A percentile compares a stretch with the other conserved stretches of the same genome.
Conservation (phyloP, 2,329 filamentous ascomycete genomes). For the Fusarium pseudoanthophilum region DNA sequence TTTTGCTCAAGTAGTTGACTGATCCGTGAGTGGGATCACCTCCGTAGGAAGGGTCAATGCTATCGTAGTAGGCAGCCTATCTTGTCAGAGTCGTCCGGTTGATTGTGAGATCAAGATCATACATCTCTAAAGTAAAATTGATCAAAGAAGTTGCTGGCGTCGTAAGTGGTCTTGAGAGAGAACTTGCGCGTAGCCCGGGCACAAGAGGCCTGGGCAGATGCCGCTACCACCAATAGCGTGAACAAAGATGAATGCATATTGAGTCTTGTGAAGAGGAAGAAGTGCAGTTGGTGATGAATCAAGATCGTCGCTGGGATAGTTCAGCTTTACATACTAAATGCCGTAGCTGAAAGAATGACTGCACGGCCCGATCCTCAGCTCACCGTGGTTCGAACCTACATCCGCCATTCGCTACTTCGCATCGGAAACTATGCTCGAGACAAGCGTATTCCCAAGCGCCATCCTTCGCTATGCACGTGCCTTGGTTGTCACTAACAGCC, state of each 20-base stretch:
- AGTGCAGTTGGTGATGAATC: not conserved
- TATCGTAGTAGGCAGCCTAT: constrained; percentile 13
- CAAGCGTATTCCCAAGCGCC: not conserved
- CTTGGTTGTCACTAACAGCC: not conserved
- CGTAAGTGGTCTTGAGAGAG: constrained; percentile 20
- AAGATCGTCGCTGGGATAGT: not conserved
- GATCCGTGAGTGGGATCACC: constrained; percentile 74
- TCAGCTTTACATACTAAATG: constrained; percentile 4
- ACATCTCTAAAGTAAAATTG: constrained; percentile 53
- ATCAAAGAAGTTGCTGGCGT: constrained; percentile 55
- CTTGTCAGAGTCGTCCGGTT: not conserved
- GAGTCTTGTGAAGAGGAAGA: not conserved
- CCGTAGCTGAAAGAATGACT: not conserved
- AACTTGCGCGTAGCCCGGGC: constrained; percentile 1
- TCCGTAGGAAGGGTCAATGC: constrained; percentile 30
- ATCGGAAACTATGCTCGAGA: not conserved
- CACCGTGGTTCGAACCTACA: not conserved
- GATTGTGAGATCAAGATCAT: not conserved
- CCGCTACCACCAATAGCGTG: not conserved
- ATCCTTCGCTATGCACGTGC: constrained; percentile 6
- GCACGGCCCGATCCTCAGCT: not conserved
- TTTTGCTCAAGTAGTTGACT: constrained; percentile 62
- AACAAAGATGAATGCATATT: not conserved
- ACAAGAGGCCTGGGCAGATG: not conserved
- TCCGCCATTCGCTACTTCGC: not conserved